A percentile compares a stretch with the other conserved stretches of the same genome.
These are phyloP conservation scores for Penicillium occitanis DNA, from an alignment of 2,329 filamentous ascomycete species.

Conservation along the genomic window DNA sequence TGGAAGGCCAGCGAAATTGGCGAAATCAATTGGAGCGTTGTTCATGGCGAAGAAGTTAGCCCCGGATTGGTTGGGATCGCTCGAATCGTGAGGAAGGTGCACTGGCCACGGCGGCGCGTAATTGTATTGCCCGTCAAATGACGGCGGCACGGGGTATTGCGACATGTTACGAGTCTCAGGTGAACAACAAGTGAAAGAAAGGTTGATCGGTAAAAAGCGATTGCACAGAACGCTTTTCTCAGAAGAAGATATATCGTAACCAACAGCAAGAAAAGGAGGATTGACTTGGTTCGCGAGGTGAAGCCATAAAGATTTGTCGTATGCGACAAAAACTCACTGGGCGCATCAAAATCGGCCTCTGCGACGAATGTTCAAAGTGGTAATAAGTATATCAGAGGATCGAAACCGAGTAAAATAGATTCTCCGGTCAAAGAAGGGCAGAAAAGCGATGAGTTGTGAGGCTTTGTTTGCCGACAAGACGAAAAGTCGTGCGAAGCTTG, in stretches of 20 bases:
- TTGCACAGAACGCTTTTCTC: neutral
- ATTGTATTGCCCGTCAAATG: constrained; percentile 41
- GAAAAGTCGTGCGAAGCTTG: constrained; percentile 7
- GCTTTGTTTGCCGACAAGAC: neutral
- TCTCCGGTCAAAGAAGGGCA: constrained; percentile 19
- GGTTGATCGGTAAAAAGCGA: neutral
- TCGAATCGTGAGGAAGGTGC: constrained; percentile 28
- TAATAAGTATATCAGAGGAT: neutral
- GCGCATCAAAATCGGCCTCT: neutral
- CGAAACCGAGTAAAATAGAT: neutral
- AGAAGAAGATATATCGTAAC: neutral
- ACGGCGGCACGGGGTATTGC: constrained; percentile 48
- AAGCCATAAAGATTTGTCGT: constrained; percentile 15
- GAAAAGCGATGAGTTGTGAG: constrained; percentile 22
- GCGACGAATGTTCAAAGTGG: neutral
- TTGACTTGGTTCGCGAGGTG: neutral
- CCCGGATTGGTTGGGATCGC: constrained; percentile 26
- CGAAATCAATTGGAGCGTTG: constrained; percentile 11
- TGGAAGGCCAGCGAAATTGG: constrained; percentile 12
- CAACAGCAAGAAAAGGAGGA: constrained; percentile 2
- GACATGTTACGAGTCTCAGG: constrained; percentile 41
- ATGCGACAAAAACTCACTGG: neutral
- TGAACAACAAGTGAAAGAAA: neutral
- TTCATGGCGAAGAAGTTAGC: constrained; percentile 24
- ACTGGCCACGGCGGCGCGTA: constrained; percentile 41